Evolutionary conservation across 2,329 filamentous ascomycete species (phyloP).

Genomic region (Ilyonectria robusta): DNA sequence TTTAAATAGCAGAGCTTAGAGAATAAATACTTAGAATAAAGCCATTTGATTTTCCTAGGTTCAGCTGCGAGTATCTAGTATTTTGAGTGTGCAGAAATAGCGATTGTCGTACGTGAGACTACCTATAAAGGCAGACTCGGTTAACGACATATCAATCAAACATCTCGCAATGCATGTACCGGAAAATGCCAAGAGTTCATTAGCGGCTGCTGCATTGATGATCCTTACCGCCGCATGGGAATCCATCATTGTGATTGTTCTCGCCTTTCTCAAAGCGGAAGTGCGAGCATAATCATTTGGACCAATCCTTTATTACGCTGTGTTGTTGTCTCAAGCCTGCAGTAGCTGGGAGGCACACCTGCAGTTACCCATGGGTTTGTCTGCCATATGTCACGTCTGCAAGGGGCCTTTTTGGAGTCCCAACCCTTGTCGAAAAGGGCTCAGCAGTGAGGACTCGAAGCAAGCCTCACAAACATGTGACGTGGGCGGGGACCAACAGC

Average conservation of each 20-base stretch:
- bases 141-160: slow-evolving; percentile 21
- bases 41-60: too few species aligned
- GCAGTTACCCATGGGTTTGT: slow-evolving; percentile 1
- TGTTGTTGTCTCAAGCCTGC: neutral
- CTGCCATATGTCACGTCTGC: slow-evolving; percentile 15
- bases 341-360: neutral
- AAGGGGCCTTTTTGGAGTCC: slow-evolving; percentile 7
- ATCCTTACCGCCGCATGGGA: slow-evolving; percentile 23
- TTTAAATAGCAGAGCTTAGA: too few species aligned
- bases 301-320: neutral
- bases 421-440: neutral
- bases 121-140: neutral
- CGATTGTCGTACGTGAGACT: too few species aligned
- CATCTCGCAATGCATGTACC: slow-evolving; percentile 14
- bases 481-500: neutral
- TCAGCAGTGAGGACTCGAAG: neutral
- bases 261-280: neutral
- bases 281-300: neutral
- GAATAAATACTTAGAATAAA: too few species aligned
- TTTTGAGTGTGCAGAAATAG: too few species aligned
- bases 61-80: too few species aligned
- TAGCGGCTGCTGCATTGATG: slow-evolving; percentile 8
- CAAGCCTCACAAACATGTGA: slow-evolving; percentile 2
- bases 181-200: slow-evolving; percentile 14
- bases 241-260: neutral